Conservation (phyloP, 2,329 filamentous ascomycete species). For the Seiridium unicorne region DNA sequence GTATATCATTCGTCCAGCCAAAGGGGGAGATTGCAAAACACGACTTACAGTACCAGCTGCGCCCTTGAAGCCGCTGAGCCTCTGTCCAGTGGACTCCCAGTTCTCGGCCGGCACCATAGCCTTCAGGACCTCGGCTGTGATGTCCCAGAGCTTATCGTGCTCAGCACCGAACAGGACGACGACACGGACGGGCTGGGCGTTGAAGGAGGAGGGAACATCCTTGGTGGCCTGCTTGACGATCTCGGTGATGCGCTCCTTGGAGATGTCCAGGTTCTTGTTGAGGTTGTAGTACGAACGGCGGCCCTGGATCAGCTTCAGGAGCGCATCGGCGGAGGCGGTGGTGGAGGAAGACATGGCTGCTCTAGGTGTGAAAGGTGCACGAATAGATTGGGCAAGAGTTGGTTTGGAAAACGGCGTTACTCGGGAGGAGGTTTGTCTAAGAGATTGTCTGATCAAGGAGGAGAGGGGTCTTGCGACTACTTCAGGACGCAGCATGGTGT, state of each 20-base stretch:
- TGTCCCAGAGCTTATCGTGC: conserved; percentile 86
- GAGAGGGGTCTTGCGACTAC: neutral
- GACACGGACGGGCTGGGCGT: conserved; percentile 78
- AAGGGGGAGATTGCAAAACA: neutral
- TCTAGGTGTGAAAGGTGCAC: conserved; percentile 13
- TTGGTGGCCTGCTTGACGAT: conserved; percentile 64
- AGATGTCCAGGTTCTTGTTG: conserved; percentile 60
- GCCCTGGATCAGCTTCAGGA: conserved; percentile 64
- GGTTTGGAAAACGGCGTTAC: neutral
- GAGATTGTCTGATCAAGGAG: neutral
- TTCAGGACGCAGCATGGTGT: conserved; percentile 1
- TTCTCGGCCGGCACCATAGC: conserved; percentile 64
- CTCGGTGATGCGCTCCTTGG: conserved; percentile 58
- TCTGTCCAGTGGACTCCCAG: conserved; percentile 52
- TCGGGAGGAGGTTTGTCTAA: neutral
- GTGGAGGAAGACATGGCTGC: conserved; percentile 24
- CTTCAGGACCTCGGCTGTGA: conserved; percentile 64
- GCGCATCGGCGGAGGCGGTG: conserved; percentile 41
- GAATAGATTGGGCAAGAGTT: conserved; percentile 1
- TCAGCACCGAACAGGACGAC: conserved; percentile 78
- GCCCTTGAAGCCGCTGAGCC: conserved; percentile 56
- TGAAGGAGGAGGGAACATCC: conserved; percentile 79
- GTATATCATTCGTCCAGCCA: neutral
- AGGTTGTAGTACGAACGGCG: conserved; percentile 71
- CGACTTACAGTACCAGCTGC: conserved; percentile 71